Conservation (phyloP, 345 rosid species). For the Linum usitatissimum region DNA sequence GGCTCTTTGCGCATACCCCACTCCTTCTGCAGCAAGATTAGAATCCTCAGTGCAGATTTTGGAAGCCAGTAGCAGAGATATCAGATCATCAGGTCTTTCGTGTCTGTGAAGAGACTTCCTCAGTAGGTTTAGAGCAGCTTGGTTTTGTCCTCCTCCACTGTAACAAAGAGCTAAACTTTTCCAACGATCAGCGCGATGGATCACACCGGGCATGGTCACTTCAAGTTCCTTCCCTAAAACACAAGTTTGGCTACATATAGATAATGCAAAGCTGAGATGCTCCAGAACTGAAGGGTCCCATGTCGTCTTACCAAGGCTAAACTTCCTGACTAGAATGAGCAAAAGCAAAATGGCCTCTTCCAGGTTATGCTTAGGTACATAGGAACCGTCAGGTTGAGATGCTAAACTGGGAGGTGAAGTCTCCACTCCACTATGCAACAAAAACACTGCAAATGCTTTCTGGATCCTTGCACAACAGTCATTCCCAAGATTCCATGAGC, state of each 20-base stretch:
- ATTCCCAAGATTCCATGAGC: constrained; percentile 77
- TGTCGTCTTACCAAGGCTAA: constrained; percentile 42
- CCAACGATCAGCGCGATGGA: constrained; percentile 79
- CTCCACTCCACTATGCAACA: constrained; percentile 79
- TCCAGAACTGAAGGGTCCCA: constrained; percentile 87
- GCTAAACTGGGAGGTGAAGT: constrained; percentile 73
- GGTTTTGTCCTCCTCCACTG: constrained; percentile 46
- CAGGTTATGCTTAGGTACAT: constrained; percentile 69
- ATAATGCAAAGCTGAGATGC: constrained; percentile 66
- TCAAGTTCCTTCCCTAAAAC: constrained; percentile 69
- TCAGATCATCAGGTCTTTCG: constrained; percentile 61
- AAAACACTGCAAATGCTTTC: constrained; percentile 71
- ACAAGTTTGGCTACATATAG: constrained; percentile 66
- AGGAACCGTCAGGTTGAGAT: constrained; percentile 65
- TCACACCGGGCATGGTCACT: constrained; percentile 71
- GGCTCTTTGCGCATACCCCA: constrained; percentile 58
- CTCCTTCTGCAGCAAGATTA: constrained; percentile 75
- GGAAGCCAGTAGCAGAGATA: constrained; percentile 65
- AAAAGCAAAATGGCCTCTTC: constrained; percentile 91
- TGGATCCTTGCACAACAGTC: constrained; percentile 76
- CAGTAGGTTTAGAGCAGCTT: constrained; percentile 55
- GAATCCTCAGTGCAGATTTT: constrained; percentile 72
- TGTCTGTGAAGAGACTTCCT: constrained; percentile 75
- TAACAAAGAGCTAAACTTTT: constrained; percentile 72
- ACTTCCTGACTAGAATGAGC: constrained; percentile 64